Percentiles rank a stretch among this genome's conserved stretches.
These are phyloP conservation scores for Pseudogymnoascus sp. DNA, from an alignment of 2,329 filamentous ascomycete species.

Conservation along the genomic window DNA sequence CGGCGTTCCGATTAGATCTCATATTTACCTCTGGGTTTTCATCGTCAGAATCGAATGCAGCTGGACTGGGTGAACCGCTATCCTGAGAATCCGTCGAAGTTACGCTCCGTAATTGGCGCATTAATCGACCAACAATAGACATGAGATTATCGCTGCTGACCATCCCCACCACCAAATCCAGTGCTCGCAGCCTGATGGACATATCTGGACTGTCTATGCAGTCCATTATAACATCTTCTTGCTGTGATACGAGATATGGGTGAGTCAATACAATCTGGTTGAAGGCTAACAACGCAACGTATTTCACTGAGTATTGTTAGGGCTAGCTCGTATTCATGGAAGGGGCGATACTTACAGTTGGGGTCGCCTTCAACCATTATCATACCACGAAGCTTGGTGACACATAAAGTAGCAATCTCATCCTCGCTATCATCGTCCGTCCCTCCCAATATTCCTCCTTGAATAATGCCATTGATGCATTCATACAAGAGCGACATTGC, in stretches of 20 bases:
- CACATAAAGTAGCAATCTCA: constrained; percentile 85
- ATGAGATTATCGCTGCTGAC: constrained; percentile 80
- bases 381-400: constrained; percentile 89
- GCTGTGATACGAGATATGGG: constrained; percentile 76
- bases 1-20: constrained; percentile 32
- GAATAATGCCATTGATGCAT: constrained; percentile 97
- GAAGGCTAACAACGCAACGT: constrained; percentile 89
- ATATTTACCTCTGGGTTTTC: constrained; percentile 43
- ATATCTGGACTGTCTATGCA: constrained; percentile 95
- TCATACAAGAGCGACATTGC: constrained; percentile 98
- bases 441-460: constrained; percentile 84
- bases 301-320: constrained; percentile 61
- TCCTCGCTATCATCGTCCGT: constrained; percentile 74
- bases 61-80: constrained; percentile 17
- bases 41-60: constrained; percentile 41
- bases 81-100: constrained; percentile 40
- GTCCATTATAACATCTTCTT: constrained; percentile 92
- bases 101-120: constrained; percentile 72
- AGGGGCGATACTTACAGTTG: constrained; percentile 56
- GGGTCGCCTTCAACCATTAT: constrained; percentile 87
- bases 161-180: constrained; percentile 90
- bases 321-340: constrained; percentile 14
- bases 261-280: constrained; percentile 90
- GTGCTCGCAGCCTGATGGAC: constrained; percentile 84
- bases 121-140: constrained; percentile 73